Percentiles rank a stretch among this genome's conserved stretches.
Evolutionary conservation across 768 basidiomycete genomes (phyloP).

Genomic region (Lentinula detonsa): DNA sequence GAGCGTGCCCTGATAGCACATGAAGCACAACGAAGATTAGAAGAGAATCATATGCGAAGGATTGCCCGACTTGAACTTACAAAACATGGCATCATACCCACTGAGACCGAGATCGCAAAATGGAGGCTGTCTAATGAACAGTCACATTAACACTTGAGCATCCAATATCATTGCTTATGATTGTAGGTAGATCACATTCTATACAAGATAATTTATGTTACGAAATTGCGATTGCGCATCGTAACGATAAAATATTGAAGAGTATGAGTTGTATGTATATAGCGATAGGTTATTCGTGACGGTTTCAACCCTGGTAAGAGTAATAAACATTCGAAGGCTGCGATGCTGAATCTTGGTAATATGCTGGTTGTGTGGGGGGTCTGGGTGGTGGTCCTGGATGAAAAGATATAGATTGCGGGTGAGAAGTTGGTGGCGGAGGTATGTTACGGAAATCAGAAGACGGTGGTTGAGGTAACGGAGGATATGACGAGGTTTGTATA

Average conservation of each 20-base stretch:
- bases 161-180: background rate
- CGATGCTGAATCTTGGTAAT: constrained; percentile 5
- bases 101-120: constrained; percentile 77
- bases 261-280: background rate
- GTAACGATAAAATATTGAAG: constrained; percentile 9
- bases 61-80: constrained; percentile 74
- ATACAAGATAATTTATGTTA: constrained; percentile 4
- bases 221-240: constrained; percentile 25
- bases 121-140: constrained; percentile 47
- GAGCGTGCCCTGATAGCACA: constrained; percentile 71
- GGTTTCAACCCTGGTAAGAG: background rate
- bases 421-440: background rate
- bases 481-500: background rate
- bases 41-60: constrained; percentile 64
- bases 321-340: constrained; percentile 7
- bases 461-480: background rate
- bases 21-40: constrained; percentile 54
- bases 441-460: constrained; percentile 10
- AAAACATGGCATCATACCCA: constrained; percentile 67
- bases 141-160: background rate
- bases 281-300: too few species aligned
- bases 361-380: constrained; percentile 18
- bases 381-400: constrained; percentile 16
- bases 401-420: constrained; percentile 14
- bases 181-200: background rate